These are phyloP conservation scores for Mallotus repandus DNA, from an alignment of 441 rosid genomes.

Conservation along the genomic window DNA sequence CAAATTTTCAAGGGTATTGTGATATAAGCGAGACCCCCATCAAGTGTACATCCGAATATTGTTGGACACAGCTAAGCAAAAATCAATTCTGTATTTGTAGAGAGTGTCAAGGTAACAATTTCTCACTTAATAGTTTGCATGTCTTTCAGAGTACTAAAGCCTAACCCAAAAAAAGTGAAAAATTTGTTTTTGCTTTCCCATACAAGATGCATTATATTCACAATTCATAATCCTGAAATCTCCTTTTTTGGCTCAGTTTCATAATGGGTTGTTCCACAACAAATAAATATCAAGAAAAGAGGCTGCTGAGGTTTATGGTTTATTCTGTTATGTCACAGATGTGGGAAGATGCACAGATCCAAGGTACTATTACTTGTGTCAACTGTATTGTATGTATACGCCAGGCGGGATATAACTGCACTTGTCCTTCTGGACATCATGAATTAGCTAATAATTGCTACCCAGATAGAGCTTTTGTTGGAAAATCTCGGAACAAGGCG, in stretches of 20 bases:
- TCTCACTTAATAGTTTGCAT: no score
- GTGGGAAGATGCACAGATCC: background rate
- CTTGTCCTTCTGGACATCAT: slow-evolving; percentile 8
- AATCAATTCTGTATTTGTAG: slow-evolving; percentile 13
- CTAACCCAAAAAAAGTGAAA: no score
- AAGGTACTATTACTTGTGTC: background rate
- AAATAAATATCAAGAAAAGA: no score
- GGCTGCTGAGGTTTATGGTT: background rate
- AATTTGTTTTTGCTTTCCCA: background rate
- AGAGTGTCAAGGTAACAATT: background rate
- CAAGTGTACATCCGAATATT: background rate
- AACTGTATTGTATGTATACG: slow-evolving; percentile 6
- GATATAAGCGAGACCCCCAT: background rate
- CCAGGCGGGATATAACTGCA: slow-evolving; percentile 10
- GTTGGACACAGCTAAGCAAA: slow-evolving; percentile 4
- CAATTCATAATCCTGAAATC: no score
- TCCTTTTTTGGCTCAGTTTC: background rate
- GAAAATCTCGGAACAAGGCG: background rate
- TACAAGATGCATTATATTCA: no score
- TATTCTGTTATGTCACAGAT: background rate
- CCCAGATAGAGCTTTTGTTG: background rate
- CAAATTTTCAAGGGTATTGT: slow-evolving; percentile 11
- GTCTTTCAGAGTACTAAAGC: no score
- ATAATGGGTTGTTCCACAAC: background rate
- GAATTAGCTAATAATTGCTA: background rate